These are phyloP conservation scores for Mycena latifolia DNA, from an alignment of 768 basidiomycete genomes.

Conservation along the genomic window DNA sequence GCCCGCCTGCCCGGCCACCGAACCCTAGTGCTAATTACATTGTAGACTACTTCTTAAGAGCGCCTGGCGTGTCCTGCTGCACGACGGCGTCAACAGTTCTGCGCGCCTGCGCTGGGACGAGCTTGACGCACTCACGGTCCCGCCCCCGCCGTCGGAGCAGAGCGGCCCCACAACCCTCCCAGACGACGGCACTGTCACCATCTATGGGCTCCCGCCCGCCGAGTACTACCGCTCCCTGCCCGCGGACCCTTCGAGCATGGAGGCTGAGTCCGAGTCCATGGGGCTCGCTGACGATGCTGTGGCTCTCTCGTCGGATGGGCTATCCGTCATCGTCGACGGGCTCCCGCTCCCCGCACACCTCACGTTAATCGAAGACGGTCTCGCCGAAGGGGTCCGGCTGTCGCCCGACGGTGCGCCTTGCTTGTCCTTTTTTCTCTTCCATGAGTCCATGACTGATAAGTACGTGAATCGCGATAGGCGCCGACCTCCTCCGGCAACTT, in stretches of 20 bases:
- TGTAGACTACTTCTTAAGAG: not conserved
- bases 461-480: not conserved
- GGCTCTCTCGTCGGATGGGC: not conserved
- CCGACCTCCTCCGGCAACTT: not conserved
- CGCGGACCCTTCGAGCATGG: not conserved
- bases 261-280: too few relatives aligned
- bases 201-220: too few relatives aligned
- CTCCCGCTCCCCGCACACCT: not conserved
- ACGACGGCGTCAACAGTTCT: not conserved
- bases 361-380: not conserved
- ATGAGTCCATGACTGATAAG: not conserved
- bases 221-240: too few relatives aligned
- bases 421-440: not conserved
- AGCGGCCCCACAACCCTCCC: not conserved
- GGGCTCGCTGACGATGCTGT: too few relatives aligned
- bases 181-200: not conserved
- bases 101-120: not conserved
- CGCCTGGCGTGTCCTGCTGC: not conserved
- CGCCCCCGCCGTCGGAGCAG: not conserved
- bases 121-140: not conserved
- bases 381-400: not conserved
- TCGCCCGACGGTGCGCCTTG: not conserved
- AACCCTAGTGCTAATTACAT: not conserved
- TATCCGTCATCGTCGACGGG: not conserved
- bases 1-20: not conserved